Evolutionary conservation across 768 basidiomycete species (phyloP).

Genomic region (Pulveroboletus sp.): DNA sequence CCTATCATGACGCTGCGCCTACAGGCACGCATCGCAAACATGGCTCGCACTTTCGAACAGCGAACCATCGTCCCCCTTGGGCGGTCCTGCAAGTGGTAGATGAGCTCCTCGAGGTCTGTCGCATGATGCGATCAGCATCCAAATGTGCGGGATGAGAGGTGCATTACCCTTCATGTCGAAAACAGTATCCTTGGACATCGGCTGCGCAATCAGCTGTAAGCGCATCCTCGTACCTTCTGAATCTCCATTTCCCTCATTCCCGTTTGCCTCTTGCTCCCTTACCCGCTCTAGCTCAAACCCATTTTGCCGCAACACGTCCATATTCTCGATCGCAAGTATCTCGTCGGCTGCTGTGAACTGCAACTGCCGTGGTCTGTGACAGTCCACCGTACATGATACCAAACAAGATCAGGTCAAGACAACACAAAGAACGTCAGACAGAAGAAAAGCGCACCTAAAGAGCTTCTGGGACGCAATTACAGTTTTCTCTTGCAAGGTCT

Average conservation of each 20-base stretch:
- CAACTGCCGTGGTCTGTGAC: slow-evolving; percentile 63
- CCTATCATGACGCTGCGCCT: slow-evolving; percentile 97
- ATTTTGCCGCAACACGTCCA: slow-evolving; percentile 77
- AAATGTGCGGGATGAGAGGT: background rate
- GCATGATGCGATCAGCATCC: background rate
- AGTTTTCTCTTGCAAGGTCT: slow-evolving; percentile 87
- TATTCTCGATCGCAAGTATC: slow-evolving; percentile 79
- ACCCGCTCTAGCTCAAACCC: slow-evolving; percentile 80
- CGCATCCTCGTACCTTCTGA: slow-evolving; percentile 22
- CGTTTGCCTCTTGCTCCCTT: slow-evolving; percentile 30
- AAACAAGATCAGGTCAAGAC: background rate
- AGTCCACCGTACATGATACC: background rate
- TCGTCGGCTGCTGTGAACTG: slow-evolving; percentile 90
- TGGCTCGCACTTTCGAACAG: slow-evolving; percentile 86
- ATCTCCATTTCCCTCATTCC: background rate
- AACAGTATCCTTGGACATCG: slow-evolving; percentile 84
- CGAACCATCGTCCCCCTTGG: slow-evolving; percentile 81
- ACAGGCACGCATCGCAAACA: slow-evolving; percentile 98
- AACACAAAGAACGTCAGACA: background rate
- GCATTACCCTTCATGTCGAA: slow-evolving; percentile 80
- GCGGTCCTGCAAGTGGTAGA: slow-evolving; percentile 77
- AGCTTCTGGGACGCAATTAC: slow-evolving; percentile 82
- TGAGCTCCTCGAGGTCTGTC: slow-evolving; percentile 87
- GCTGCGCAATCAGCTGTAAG: slow-evolving; percentile 73
- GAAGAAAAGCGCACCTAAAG: slow-evolving; percentile 53